Base-by-base conservation (phyloP, 2,329 filamentous ascomycete species). In the Fusarium sp. region DNA sequence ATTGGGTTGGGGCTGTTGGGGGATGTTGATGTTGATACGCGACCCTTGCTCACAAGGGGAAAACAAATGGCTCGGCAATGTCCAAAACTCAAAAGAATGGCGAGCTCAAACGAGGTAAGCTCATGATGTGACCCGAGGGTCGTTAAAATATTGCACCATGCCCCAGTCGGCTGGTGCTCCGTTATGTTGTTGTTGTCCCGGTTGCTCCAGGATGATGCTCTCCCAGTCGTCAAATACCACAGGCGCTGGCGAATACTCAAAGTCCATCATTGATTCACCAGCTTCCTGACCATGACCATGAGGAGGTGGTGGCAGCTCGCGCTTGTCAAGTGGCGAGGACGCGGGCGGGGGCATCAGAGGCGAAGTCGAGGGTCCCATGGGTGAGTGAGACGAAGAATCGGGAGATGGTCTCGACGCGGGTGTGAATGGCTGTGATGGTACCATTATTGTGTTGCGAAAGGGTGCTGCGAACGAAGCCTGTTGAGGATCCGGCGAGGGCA, bases 211-310 rank as follows among this genome's bases (percentile, higher is more conserved):
- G 22, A 83, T 74, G 34, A 85, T 79, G 64, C 79, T 82, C 64
- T 84, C 83, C 84, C 84, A 86, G 67, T 85, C 83, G 3, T 84
- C 82, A 52, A 85, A 84, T 11, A 82, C 78, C 35, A 83, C 79
- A 9, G 80, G 78, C 4, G 79, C 78, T 4, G 83, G 79, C 34
- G 84, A 82, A 70, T 83, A 85, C 62, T 86, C 84, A 74, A 85
- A 85, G 52, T 85, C 84, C 83, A 86, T 85, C 74, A 83, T 80
- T 11, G 77, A 75, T 31, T 82, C 81, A 22, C 70, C 72, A 13
- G 69, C 59, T 13, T 74, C 77, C 14, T 76, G 71, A 16, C 61
- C 70, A 20, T 77, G 77, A 8, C 68, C 38, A 13, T 79, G 78
- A 56, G 73, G 79, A 11, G 82, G 79, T 22, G 82, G 79, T 4